A percentile compares a stretch with the other conserved stretches of the same genome.
Evolutionary conservation across 1,284 basidiomycete species (phyloP).

Genomic region (Cryptococcus wingfieldii): DNA sequence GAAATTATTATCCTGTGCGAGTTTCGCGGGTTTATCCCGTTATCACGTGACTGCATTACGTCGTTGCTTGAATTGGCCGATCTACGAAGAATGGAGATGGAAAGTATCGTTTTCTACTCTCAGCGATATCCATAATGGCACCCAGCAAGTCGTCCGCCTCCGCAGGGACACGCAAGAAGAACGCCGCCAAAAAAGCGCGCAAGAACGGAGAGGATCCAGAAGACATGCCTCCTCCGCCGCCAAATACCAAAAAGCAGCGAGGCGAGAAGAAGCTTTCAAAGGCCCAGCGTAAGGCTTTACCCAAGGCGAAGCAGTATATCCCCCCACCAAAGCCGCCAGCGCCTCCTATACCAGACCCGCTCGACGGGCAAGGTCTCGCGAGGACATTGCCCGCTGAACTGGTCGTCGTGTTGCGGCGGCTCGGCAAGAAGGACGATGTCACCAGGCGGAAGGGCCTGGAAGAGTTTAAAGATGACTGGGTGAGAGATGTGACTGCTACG

Average conservation of each 20-base stretch:
- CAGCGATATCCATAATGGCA: too few species aligned
- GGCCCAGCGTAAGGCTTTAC: slow-evolving; percentile 48
- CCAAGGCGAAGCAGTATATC: slow-evolving; percentile 69
- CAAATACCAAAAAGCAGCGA: slow-evolving; percentile 15
- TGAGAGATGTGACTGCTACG: slow-evolving; percentile 51
- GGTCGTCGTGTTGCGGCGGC: slow-evolving; percentile 71
- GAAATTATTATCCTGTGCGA: too few species aligned
- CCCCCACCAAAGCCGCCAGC: slow-evolving; percentile 75
- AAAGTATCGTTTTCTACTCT: too few species aligned
- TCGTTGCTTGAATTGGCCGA: too few species aligned
- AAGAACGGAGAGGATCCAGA: slow-evolving; percentile 25
- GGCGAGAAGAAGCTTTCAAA: slow-evolving; percentile 44
- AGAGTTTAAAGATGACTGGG: slow-evolving; percentile 69
- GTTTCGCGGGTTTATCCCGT: too few species aligned
- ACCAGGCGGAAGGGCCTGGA: slow-evolving; percentile 85
- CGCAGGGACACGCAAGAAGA: slow-evolving; percentile 74
- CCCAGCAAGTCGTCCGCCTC: slow-evolving; percentile 60
- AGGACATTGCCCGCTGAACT: slow-evolving; percentile 74
- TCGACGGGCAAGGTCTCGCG: slow-evolving; percentile 80
- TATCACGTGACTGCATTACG: too few species aligned
- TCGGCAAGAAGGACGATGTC: slow-evolving; percentile 87
- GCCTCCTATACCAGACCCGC: slow-evolving; percentile 78
- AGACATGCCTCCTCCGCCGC: slow-evolving; percentile 1
- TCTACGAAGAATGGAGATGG: too few species aligned
- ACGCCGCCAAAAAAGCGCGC: slow-evolving; percentile 33